These are phyloP conservation scores for Phaeodactylum tricornutum DNA, from an alignment of 108 stramenopile genomes.

Conservation along the genomic window DNA sequence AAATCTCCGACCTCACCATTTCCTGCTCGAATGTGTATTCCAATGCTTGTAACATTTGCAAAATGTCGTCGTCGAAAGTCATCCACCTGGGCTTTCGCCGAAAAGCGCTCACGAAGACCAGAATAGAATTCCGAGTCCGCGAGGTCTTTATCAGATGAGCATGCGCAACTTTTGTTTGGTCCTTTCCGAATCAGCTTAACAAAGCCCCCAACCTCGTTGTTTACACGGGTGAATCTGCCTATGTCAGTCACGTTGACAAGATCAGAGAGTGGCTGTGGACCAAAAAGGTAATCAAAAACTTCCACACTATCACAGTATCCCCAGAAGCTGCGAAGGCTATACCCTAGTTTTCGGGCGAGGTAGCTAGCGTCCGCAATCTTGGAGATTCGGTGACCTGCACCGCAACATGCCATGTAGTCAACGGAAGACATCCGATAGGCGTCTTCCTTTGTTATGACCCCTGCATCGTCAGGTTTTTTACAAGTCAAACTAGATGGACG, in stretches of 20 bases:
- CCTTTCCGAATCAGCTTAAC: background rate
- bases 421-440: too few species aligned
- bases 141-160: background rate
- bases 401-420: conserved; percentile 11
- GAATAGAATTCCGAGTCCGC: conserved; percentile 13
- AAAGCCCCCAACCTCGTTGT: conserved; percentile 1
- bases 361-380: conserved; percentile 2
- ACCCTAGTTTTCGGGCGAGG: background rate
- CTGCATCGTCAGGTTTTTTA: too few species aligned
- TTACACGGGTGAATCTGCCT: background rate
- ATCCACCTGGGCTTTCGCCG: background rate
- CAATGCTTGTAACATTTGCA: conserved; percentile 10
- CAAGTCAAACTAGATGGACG: too few species aligned
- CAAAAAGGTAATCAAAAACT: conserved; percentile 2
- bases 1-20: conserved; percentile 18
- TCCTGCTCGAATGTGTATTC: conserved; percentile 16
- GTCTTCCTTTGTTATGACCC: too few species aligned
- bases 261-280: background rate
- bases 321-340: conserved; percentile 2
- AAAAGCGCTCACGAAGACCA: conserved; percentile 6
- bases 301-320: conserved; percentile 4
- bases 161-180: background rate
- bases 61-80: conserved; percentile 3
- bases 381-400: conserved; percentile 3
- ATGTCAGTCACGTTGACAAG: background rate